Percentiles rank a stretch among this genome's conserved stretches.
phyloP scores from a whole-genome alignment of 345 rosid genomes.

The Eucalyptus shirleyi region DNA sequence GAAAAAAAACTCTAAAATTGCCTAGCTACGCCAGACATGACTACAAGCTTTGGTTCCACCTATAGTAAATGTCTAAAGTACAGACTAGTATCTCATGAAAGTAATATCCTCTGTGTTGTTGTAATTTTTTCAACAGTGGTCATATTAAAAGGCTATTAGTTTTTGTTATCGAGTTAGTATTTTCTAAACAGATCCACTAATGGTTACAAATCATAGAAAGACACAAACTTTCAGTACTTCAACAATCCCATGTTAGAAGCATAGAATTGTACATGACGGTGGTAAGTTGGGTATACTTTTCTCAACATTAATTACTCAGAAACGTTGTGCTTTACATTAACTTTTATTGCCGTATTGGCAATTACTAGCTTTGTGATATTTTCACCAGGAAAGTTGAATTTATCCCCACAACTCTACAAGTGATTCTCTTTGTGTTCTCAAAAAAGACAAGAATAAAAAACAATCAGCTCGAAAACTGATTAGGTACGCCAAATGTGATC shows the following conservation, averaged over 20 bases:
- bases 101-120: background rate
- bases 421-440: background rate
- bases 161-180: background rate
- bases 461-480: too few species aligned
- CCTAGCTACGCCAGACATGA: background rate
- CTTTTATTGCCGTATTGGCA: background rate
- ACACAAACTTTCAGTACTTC: background rate
- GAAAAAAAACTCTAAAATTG: background rate
- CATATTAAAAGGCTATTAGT: background rate
- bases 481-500: too few species aligned
- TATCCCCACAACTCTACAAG: background rate
- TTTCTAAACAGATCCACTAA: background rate
- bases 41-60: background rate
- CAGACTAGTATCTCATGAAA: background rate
- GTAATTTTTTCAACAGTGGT: background rate
- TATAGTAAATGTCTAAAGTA: background rate
- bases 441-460: too few species aligned
- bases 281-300: background rate
- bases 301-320: background rate
- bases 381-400: background rate
- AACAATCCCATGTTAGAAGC: background rate
- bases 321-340: background rate
- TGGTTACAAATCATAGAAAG: background rate
- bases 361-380: background rate
- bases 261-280: background rate